Conservation (phyloP, 2,329 filamentous ascomycete species). For the Zasmidium angulare region DNA sequence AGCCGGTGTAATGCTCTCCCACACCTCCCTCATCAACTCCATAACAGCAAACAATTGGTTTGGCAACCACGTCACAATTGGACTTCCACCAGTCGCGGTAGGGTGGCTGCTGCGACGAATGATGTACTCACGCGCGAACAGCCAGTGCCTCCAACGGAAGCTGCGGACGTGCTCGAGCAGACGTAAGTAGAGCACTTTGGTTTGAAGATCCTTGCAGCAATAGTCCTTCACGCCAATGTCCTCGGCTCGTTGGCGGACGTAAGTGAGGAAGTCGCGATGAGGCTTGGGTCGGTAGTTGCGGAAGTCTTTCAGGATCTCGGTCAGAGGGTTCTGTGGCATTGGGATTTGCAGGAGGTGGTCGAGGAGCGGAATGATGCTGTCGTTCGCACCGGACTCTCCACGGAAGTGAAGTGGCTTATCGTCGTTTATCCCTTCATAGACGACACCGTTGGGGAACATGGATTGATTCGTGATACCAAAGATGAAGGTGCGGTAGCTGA, state of each 20-base stretch:
- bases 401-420: slow-evolving; percentile 74
- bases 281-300: slow-evolving; percentile 84
- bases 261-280: slow-evolving; percentile 79
- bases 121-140: slow-evolving; percentile 81
- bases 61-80: slow-evolving; percentile 81
- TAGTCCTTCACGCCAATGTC: slow-evolving; percentile 59
- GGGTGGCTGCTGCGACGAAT: slow-evolving; percentile 74
- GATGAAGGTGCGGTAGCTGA: slow-evolving; percentile 91
- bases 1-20: slow-evolving; percentile 37
- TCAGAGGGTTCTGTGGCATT: slow-evolving; percentile 88
- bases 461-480: slow-evolving; percentile 91
- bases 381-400: slow-evolving; percentile 90
- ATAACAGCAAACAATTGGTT: slow-evolving; percentile 78
- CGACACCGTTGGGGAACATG: slow-evolving; percentile 90
- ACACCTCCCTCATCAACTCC: slow-evolving; percentile 65
- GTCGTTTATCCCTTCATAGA: slow-evolving; percentile 77
- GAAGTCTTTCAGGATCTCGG: slow-evolving; percentile 85
- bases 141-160: slow-evolving; percentile 84
- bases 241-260: slow-evolving; percentile 59
- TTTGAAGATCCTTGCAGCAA: slow-evolving; percentile 36
- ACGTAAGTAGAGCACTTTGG: slow-evolving; percentile 46
- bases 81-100: slow-evolving; percentile 76
- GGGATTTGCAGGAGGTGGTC: slow-evolving; percentile 83
- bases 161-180: slow-evolving; percentile 72
- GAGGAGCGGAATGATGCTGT: slow-evolving; percentile 84